Conservation (phyloP, 2,329 filamentous ascomycete genomes). For the Cercospora sp. region DNA sequence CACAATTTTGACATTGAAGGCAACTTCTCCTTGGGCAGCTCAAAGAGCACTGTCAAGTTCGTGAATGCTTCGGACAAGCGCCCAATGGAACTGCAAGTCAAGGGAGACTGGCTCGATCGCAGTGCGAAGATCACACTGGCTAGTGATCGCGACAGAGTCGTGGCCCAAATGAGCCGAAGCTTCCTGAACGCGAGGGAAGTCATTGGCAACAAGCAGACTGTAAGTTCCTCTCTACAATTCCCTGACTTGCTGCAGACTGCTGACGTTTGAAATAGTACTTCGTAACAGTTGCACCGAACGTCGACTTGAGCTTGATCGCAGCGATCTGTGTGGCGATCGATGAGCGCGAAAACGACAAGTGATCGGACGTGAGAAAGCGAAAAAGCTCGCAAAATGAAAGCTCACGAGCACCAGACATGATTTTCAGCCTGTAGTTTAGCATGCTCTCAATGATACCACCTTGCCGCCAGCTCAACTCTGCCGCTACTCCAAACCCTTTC, state of each 20-base stretch:
- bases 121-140: slow-evolving; percentile 57
- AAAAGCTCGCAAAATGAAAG: background rate
- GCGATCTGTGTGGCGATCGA: slow-evolving; percentile 69
- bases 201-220: slow-evolving; percentile 61
- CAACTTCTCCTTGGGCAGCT: slow-evolving; percentile 52
- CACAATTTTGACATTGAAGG: slow-evolving; percentile 45
- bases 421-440: background rate
- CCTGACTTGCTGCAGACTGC: background rate
- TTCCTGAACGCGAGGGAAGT: slow-evolving; percentile 59
- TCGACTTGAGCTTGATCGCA: slow-evolving; percentile 65
- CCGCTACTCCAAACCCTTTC: too few relatives aligned
- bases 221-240: slow-evolving; percentile 19
- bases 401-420: background rate
- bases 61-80: slow-evolving; percentile 49
- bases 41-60: slow-evolving; percentile 60
- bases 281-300: slow-evolving; percentile 62
- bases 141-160: slow-evolving; percentile 44
- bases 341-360: slow-evolving; percentile 59
- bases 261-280: slow-evolving; percentile 49
- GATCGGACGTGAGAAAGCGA: background rate
- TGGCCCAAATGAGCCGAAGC: slow-evolving; percentile 61
- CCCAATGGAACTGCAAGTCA: slow-evolving; percentile 55
- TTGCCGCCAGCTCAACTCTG: too few relatives aligned
- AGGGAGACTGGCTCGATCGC: slow-evolving; percentile 62
- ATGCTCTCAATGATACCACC: background rate